Percentiles rank a stretch among this genome's conserved stretches.
phyloP scores from a whole-genome alignment of 352 stramenopile species.

The Thalassiosira hispida region DNA sequence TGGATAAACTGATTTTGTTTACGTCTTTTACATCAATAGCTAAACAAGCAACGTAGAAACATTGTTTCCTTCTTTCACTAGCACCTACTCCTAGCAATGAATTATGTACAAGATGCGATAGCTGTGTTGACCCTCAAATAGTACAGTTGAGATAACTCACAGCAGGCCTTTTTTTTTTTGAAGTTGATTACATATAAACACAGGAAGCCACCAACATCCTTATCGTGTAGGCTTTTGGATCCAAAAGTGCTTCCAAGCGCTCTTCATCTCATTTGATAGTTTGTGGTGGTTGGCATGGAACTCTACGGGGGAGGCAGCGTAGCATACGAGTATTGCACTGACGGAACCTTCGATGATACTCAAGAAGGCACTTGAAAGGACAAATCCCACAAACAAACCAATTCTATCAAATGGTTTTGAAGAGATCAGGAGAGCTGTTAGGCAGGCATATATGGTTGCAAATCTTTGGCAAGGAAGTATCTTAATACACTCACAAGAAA shows the following conservation, averaged over 20 bases:
- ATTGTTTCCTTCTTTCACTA: constrained; percentile 4
- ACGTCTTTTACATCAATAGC: constrained; percentile 24
- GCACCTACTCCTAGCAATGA: not conserved
- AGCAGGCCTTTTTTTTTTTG: not conserved
- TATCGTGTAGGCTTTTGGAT: constrained; percentile 29
- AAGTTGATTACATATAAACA: not conserved
- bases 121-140: not conserved
- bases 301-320: constrained; percentile 85
- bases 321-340: constrained; percentile 93
- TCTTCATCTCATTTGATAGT: constrained; percentile 61
- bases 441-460: not conserved
- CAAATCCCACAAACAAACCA: constrained; percentile 88
- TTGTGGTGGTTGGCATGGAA: constrained; percentile 60
- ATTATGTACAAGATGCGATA: constrained; percentile 8
- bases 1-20: not conserved
- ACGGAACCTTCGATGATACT: constrained; percentile 92
- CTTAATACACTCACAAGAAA: constrained; percentile 49
- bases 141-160: constrained; percentile 8
- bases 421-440: constrained; percentile 2
- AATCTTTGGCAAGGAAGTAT: constrained; percentile 1
- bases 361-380: constrained; percentile 89
- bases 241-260: constrained; percentile 62
- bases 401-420: constrained; percentile 51
- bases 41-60: constrained; percentile 15
- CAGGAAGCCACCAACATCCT: not conserved